Evolutionary conservation across 805 yeast genomes (phyloP), one percentile per base, ranked within the genome.

Genomic region (Danielozyma ontarioensis): DNA sequence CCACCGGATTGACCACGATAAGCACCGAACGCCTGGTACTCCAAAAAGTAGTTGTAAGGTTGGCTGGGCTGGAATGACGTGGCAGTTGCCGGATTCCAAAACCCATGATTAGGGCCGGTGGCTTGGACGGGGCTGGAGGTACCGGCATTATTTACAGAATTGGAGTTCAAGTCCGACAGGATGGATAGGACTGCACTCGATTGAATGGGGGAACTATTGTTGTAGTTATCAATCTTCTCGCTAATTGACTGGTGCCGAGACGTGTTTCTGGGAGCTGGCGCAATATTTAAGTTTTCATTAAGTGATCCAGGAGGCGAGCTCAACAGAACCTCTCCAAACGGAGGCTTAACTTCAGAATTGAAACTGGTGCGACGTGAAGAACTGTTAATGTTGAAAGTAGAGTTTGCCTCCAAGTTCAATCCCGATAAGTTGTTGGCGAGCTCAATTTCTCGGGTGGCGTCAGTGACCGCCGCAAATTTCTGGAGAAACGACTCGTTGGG

Each of bases 1-100:
- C 22, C 3, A 23, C 28, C 4, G 4, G 29, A 19, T 16, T 14
- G 19, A n/a, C 33, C 41, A 28, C 28, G 16, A 17, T 37, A 40
- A 29, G 42, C 31, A 31, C 37, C 39, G n/a, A n/a, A n/a, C n/a
- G n/a, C n/a, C 23, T 37, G 34, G 8, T 41, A 33, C 25, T 56
- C 68, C 40, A 52, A 56, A 28, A 60, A 55, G 37, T 62, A 55
- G 29, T 46, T 51, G 32, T 43, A 45, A 13, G 46, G 28, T 16
- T 37, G 45, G 3, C 40, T 46, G 15, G 85, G 84, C 11, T 74
- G 73, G 49, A 79, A 79, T 1, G 80, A 59, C 7, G 77, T 57
- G 3, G 83, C 79, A 13, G 79, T 60, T 5, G 81, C 83, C 0
- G 83, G 83, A 51, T 78, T 77, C 85, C 85, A 80, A 44, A 76